Evolutionary conservation across 257 asterid species (phyloP).

Genomic region (Plantago ovata): DNA sequence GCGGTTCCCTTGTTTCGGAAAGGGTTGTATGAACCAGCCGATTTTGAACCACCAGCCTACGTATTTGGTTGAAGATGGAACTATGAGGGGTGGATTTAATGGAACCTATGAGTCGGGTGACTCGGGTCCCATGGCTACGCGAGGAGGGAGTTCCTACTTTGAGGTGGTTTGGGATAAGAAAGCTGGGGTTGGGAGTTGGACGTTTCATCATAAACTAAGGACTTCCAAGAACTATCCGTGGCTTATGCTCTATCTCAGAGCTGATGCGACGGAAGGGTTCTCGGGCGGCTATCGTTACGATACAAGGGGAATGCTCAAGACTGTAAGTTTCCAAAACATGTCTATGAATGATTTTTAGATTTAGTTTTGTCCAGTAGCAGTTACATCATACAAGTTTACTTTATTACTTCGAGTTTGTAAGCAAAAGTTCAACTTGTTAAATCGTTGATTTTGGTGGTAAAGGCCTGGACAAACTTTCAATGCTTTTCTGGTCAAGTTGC

Average conservation of each 20-base stretch:
- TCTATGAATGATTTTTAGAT: not conserved
- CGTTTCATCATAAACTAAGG: slow-evolving; percentile 47
- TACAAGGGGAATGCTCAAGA: slow-evolving; percentile 56
- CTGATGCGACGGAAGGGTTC: slow-evolving; percentile 66
- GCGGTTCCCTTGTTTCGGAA: slow-evolving; percentile 61
- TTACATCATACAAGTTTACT: not conserved
- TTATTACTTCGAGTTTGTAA: not conserved
- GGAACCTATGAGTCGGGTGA: slow-evolving; percentile 52
- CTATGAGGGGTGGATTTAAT: slow-evolving; percentile 52
- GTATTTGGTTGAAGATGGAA: slow-evolving; percentile 14
- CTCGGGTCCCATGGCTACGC: not conserved
- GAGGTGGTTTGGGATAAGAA: slow-evolving; percentile 67
- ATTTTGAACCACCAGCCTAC: slow-evolving; percentile 40
- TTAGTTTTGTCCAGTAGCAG: not conserved
- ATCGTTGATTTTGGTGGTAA: not conserved
- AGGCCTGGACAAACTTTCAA: not conserved
- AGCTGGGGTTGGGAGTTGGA: slow-evolving; percentile 59
- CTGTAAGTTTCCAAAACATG: slow-evolving; percentile 17
- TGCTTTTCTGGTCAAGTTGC: not conserved
- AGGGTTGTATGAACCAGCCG: slow-evolving; percentile 71
- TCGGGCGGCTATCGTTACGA: slow-evolving; percentile 79
- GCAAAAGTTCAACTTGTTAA: not conserved
- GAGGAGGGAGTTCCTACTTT: slow-evolving; percentile 28
- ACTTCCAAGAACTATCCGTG: slow-evolving; percentile 64
- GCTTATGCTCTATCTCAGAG: slow-evolving; percentile 73